Evolutionary conservation across 1,139 yeast genomes (phyloP).

Genomic region (Trichomonascaceae sp.): DNA sequence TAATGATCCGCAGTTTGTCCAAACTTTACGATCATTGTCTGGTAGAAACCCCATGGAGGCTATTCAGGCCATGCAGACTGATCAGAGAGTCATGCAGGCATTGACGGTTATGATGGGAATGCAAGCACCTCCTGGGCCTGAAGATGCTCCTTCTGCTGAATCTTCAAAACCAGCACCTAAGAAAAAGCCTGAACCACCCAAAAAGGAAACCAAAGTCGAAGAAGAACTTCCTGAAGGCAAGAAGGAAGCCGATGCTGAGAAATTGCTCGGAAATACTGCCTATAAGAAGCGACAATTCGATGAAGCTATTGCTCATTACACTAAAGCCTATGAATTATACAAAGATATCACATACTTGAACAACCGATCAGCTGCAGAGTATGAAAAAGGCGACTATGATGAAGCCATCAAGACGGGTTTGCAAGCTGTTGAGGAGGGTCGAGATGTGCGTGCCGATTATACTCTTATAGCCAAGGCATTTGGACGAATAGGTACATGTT

Average conservation of each 20-base stretch:
- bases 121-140: conserved; percentile 34
- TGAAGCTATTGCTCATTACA: conserved; percentile 82
- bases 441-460: conserved; percentile 87
- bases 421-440: conserved; percentile 80
- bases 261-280: conserved; percentile 78
- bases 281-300: conserved; percentile 88
- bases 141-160: conserved; percentile 21
- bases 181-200: conserved; percentile 28
- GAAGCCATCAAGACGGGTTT: conserved; percentile 75
- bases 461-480: conserved; percentile 87
- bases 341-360: conserved; percentile 90
- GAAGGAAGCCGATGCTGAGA: conserved; percentile 68
- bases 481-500: conserved; percentile 82
- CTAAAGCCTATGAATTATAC: conserved; percentile 76
- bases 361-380: conserved; percentile 97
- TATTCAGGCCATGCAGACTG: conserved; percentile 53
- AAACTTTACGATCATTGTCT: conserved; percentile 54
- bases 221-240: conserved; percentile 32
- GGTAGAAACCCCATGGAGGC: conserved; percentile 64
- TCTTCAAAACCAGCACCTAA: conserved; percentile 21
- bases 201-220: conserved; percentile 32
- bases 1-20: conserved; percentile 81
- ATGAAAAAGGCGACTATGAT: conserved; percentile 88
- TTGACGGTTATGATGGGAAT: conserved; percentile 86
- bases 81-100: conserved; percentile 83